phyloP scores from a whole-genome alignment of 192 early-diverging fungal genomes.

The Coemansia sp. region DNA sequence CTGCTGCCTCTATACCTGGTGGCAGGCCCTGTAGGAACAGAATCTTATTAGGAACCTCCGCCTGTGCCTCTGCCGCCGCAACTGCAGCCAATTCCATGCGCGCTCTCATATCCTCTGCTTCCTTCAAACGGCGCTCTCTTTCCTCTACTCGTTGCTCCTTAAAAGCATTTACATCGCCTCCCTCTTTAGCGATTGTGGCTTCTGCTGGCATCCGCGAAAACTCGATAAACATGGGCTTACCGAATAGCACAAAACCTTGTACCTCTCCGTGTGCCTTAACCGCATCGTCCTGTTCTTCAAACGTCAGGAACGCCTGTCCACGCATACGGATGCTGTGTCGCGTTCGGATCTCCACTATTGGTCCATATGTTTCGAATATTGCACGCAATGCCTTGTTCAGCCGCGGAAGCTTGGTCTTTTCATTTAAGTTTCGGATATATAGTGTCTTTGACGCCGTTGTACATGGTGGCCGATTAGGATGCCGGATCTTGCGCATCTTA shows the following conservation, averaged over 20 bases:
- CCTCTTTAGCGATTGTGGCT: slow-evolving; percentile 59
- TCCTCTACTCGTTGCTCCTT: slow-evolving; percentile 21
- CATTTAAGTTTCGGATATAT: slow-evolving; percentile 81
- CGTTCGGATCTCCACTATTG: slow-evolving; percentile 77
- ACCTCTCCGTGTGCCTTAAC: slow-evolving; percentile 76
- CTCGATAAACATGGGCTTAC: slow-evolving; percentile 70
- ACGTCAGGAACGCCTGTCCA: slow-evolving; percentile 94
- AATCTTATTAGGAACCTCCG: slow-evolving; percentile 86
- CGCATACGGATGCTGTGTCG: slow-evolving; percentile 79
- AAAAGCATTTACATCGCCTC: slow-evolving; percentile 56
- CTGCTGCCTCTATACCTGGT: slow-evolving; percentile 62
- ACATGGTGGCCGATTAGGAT: slow-evolving; percentile 63
- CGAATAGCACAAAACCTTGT: slow-evolving; percentile 80
- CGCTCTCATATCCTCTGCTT: slow-evolving; percentile 7
- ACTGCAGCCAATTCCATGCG: slow-evolving; percentile 4
- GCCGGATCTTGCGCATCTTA: slow-evolving; percentile 35
- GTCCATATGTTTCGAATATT: slow-evolving; percentile 82
- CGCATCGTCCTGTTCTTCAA: slow-evolving; percentile 69
- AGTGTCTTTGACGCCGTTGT: slow-evolving; percentile 67
- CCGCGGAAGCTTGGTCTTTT: slow-evolving; percentile 68
- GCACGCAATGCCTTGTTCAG: slow-evolving; percentile 71
- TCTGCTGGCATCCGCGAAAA: slow-evolving; percentile 36
- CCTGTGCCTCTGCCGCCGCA: slow-evolving; percentile 65
- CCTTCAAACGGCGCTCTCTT: slow-evolving; percentile 20
- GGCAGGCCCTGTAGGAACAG: slow-evolving; percentile 91